Percentiles rank a stretch among this genome's conserved stretches.
Evolutionary conservation across 2,329 filamentous ascomycete genomes (phyloP).

Genomic region (Xylaria sp.): DNA sequence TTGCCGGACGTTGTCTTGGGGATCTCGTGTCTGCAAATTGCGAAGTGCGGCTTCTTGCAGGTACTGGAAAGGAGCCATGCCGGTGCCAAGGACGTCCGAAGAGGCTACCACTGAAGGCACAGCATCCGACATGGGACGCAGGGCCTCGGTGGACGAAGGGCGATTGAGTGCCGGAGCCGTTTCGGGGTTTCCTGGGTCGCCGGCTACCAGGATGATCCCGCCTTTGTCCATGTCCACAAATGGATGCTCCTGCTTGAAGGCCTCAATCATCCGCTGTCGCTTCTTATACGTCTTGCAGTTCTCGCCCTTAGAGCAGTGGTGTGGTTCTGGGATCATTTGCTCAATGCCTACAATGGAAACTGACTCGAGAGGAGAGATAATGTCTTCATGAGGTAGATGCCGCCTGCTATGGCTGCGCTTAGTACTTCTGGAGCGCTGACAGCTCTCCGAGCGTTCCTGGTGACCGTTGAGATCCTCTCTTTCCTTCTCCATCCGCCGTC

Average conservation of each 20-base stretch:
- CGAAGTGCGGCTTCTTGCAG: slow-evolving; percentile 77
- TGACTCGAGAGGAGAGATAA: slow-evolving; percentile 79
- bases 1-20: slow-evolving; percentile 90
- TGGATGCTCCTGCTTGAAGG: slow-evolving; percentile 77
- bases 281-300: slow-evolving; percentile 82
- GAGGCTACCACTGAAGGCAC: slow-evolving; percentile 87
- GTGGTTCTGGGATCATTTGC: slow-evolving; percentile 82
- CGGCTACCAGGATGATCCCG: slow-evolving; percentile 76
- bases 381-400: slow-evolving; percentile 59
- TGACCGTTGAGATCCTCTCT: slow-evolving; percentile 38
- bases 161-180: slow-evolving; percentile 65
- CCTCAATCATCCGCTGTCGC: slow-evolving; percentile 77
- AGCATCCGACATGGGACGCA: slow-evolving; percentile 74
- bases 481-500: slow-evolving; percentile 45
- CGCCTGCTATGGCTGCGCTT: slow-evolving; percentile 41
- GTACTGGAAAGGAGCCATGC: slow-evolving; percentile 66
- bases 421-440: slow-evolving; percentile 47
- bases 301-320: slow-evolving; percentile 85
- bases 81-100: slow-evolving; percentile 83
- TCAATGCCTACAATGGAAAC: slow-evolving; percentile 93
- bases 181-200: slow-evolving; percentile 77
- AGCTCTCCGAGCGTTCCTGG: slow-evolving; percentile 35
- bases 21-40: slow-evolving; percentile 73
- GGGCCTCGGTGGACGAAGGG: slow-evolving; percentile 55
- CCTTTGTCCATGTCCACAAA: slow-evolving; percentile 63